Base-by-base conservation (phyloP, 1,284 basidiomycete genomes). In the Thelephora terrestris region DNA sequence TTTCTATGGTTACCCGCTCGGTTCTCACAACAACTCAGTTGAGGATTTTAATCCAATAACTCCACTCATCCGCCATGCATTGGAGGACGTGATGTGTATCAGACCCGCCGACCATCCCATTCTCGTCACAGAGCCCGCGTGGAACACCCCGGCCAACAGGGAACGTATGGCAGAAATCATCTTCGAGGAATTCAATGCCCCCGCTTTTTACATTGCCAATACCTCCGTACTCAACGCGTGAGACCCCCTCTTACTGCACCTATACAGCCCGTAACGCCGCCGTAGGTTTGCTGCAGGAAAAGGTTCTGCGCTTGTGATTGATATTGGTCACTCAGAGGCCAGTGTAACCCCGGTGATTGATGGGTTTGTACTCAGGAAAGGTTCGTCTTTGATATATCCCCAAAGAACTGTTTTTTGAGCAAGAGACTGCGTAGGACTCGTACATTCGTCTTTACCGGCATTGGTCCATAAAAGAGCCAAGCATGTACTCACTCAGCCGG, bases 161-260 rank as follows among this genome's bases (percentile, higher is more conserved):
- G 93, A 98, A 68, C 76, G 83, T 45, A 87, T 98, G 81, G 88
- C 91, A 12, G 91, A 99, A 68, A 85, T 99, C 50, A 91, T 95
- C 70, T 99, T 99, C 61, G 96, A 99, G 67, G 86, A 94, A 53
- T 93, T 97, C 58, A 73, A 90, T 46, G 88, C 86, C 7, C 96
- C 96, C 2, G 96, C 95, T 1, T 93, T 96, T 68, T 99, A 99
- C 64, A 88, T 97, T 46, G 93, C 95, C 29, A 97, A 98, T 62
- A 86, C 89, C 21, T 87, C 90, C n/a, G 95, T 99, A 14, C 70
- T 99, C 47, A 95, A 91, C 64, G 88, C 93, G 85, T 94, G 66
- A 60, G 87, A 73, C 5, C 36, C 47, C 21, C 29, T 40, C 42
- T 36, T 50, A n/a, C 27, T 46, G 21, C 12, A 10, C 36, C 7